phyloP scores from a whole-genome alignment of 2,329 filamentous ascomycete species.

The Cercospora citrullina region DNA sequence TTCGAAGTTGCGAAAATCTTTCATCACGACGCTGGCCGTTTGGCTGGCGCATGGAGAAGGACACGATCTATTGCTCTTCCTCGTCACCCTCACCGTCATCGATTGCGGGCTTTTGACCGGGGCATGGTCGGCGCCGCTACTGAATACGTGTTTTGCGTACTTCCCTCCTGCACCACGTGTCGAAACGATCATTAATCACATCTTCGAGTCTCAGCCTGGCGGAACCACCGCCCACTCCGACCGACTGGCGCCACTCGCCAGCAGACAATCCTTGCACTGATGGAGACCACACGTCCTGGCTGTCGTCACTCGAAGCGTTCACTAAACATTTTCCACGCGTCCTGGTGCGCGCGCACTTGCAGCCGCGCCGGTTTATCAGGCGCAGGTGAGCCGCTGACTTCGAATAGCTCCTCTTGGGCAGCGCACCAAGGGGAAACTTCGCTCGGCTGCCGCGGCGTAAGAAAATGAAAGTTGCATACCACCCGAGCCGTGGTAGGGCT shows the following conservation, averaged over 20 bases:
- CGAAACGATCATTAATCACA: background rate
- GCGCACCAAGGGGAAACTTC: background rate
- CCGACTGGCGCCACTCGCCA: background rate
- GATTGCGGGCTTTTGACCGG: too few species aligned
- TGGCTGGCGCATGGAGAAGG: background rate
- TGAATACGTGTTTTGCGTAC: background rate
- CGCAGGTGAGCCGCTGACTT: background rate
- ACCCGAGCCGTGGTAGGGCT: background rate
- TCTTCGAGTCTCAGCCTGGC: background rate
- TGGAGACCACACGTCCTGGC: background rate
- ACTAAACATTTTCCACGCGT: background rate
- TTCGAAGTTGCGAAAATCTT: too few species aligned
- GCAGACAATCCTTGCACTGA: background rate
- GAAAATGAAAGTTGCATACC: background rate
- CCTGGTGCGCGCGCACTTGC: background rate
- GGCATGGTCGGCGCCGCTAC: background rate
- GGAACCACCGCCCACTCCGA: background rate
- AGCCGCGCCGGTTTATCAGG: background rate
- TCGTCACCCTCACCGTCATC: background rate
- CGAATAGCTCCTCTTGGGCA: background rate
- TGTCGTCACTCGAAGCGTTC: background rate
- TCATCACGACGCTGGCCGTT: too few species aligned
- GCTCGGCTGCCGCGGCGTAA: background rate
- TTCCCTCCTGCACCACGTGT: background rate
- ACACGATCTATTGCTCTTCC: background rate